These are phyloP conservation scores for Pharnaceum exiguum DNA, from an alignment of 148 eudicot species.

Conservation along the genomic window DNA sequence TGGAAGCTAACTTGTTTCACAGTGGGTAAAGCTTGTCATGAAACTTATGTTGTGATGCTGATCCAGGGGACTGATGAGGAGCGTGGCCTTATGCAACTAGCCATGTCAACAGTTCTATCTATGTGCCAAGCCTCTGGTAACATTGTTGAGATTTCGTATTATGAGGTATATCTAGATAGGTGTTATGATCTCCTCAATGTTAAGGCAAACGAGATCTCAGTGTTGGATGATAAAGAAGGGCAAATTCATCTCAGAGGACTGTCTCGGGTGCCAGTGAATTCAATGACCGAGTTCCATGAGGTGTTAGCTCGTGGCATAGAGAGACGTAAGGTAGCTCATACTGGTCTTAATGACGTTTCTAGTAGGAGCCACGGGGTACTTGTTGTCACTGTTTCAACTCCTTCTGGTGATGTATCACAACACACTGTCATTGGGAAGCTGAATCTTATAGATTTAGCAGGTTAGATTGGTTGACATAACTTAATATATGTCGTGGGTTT, in stretches of 20 bases:
- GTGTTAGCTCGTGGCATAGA: constrained; percentile 57
- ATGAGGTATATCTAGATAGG: constrained; percentile 81
- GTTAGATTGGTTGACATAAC: constrained; percentile 18
- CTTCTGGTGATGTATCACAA: constrained; percentile 29
- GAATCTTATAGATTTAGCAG: constrained; percentile 93
- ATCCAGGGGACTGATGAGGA: constrained; percentile 74
- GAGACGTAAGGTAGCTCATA: constrained; percentile 83
- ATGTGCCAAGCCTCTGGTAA: constrained; percentile 51
- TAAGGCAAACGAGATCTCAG: constrained; percentile 59
- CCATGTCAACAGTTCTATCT: constrained; percentile 62
- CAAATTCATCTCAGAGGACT: constrained; percentile 69
- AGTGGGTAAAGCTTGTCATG: no score
- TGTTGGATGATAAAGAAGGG: constrained; percentile 77
- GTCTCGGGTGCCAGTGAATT: constrained; percentile 50
- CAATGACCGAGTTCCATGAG: constrained; percentile 54
- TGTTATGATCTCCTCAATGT: constrained; percentile 86
- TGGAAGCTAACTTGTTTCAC: no score
- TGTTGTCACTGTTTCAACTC: constrained; percentile 45
- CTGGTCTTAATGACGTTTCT: constrained; percentile 81
- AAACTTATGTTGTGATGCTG: not conserved
- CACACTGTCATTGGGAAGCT: constrained; percentile 53
- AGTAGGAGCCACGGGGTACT: constrained; percentile 94
- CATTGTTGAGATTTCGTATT: constrained; percentile 62
- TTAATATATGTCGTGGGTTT: not conserved
- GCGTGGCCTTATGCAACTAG: constrained; percentile 67